Conservation (phyloP, 1,139 yeast species). For the Zygoascus hellenicus region DNA sequence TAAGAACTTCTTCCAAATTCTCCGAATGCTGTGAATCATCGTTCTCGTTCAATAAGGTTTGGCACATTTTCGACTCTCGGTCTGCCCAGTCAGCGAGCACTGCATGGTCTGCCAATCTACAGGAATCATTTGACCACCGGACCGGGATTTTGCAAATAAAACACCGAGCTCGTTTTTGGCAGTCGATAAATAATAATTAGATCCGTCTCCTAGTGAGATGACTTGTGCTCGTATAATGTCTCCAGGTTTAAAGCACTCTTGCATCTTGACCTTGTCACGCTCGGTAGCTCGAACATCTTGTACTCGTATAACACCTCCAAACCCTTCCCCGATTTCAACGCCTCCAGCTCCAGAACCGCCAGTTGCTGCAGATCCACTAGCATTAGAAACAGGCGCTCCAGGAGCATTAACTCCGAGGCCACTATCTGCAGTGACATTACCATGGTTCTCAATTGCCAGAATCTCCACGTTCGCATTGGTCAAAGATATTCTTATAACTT, state of each 20-base stretch:
- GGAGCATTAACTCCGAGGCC: conserved; percentile 65
- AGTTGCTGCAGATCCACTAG: conserved; percentile 27
- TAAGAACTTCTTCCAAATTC: too few relatives aligned
- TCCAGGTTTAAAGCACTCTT: conserved; percentile 82
- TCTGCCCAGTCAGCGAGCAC: conserved; percentile 62
- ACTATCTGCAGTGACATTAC: conserved; percentile 53
- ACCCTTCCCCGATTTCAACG: conserved; percentile 76
- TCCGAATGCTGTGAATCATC: too few relatives aligned
- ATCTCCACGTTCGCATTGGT: conserved; percentile 82
- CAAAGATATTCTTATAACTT: conserved; percentile 59
- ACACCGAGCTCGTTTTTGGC: conserved; percentile 93
- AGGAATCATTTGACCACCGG: conserved; percentile 79
- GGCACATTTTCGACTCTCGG: conserved; percentile 86
- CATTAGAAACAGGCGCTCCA: conserved; percentile 41
- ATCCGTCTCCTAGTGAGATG: conserved; percentile 88
- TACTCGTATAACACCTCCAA: conserved; percentile 78
- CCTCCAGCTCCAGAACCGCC: conserved; percentile 38
- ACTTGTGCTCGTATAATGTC: conserved; percentile 76
- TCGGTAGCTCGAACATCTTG: conserved; percentile 92
- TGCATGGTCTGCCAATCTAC: conserved; percentile 96
- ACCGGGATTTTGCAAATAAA: conserved; percentile 62
- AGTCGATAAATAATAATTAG: conserved; percentile 81
- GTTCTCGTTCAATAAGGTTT: conserved; percentile 53
- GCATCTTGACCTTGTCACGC: conserved; percentile 75
- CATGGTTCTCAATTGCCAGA: conserved; percentile 65